Base-by-base conservation (phyloP, 1,284 basidiomycete genomes). In the Schizophyllum amplum region DNA sequence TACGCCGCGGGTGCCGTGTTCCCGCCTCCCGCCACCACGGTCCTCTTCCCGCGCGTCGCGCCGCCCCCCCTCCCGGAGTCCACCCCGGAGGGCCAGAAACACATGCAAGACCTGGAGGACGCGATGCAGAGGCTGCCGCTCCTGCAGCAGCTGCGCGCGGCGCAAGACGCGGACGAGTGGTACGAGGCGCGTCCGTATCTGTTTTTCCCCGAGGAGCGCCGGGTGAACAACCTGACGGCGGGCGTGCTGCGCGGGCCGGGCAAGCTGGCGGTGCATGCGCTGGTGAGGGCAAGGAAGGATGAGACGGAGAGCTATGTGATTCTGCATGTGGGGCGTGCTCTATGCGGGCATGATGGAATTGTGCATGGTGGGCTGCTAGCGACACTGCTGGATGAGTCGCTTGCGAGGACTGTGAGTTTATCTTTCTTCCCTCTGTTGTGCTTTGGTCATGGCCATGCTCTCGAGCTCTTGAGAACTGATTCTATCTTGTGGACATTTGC, bases 301-400 rank as follows among this genome's bases (percentile, higher is more conserved):
- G 90, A 92, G 68, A 78, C 74, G 7, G 87, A 92, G 71, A 80
- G 81, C 5, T 67, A 84, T 57, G 76, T 84, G 13, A 73, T 97
- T 59, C 60, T 93, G 1, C 95, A 98, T 67, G 76, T 97, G 6
- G 95, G 96, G 1, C 74, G 90, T 42, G 87, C 86, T 4, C 66
- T 98, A 53, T 98, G 95, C 67, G 92, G 92, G 1, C 93, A 96
- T 65, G 93, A 96, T 69, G 94, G 94, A 0, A 92, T 98, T 61
- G 74, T 98, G 1, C 96, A 98, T 68, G 96, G 96, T 0, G 96
- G 96, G 1, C 68, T 98, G 59, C 75, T 98, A 23, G 92, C 94
- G 24, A 98, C 94, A 0, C 72, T 98, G 4, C 73, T 96, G 57
- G 95, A 98, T 65, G 95, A 98, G 75, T 80, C 80, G 1, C 70